These are phyloP conservation scores for Xylaria sp. DNA, from an alignment of 2,329 filamentous ascomycete genomes.

Conservation along the genomic window DNA sequence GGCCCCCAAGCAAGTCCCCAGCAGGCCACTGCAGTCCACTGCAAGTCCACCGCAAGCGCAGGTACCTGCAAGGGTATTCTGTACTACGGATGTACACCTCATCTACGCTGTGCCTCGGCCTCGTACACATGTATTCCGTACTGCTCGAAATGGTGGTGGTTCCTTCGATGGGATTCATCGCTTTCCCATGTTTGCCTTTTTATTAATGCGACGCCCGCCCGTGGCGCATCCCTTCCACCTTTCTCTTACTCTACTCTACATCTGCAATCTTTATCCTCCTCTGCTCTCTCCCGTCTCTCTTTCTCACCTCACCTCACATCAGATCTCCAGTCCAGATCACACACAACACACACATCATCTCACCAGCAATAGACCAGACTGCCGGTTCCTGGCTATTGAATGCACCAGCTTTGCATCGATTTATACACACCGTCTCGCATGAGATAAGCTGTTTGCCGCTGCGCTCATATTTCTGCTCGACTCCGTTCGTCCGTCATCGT, in stretches of 20 bases:
- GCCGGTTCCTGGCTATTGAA: background rate
- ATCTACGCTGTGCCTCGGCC: slow-evolving; percentile 10
- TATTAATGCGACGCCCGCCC: slow-evolving; percentile 25
- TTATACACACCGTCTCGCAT: background rate
- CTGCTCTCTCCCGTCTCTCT: background rate
- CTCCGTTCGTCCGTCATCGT: background rate
- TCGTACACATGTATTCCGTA: slow-evolving; percentile 3
- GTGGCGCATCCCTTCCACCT: slow-evolving; percentile 15
- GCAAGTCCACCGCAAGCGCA: background rate
- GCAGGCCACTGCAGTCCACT: background rate
- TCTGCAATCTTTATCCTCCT: slow-evolving; percentile 3
- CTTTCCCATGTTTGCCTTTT: slow-evolving; percentile 32
- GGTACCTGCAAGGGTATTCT: slow-evolving; percentile 1
- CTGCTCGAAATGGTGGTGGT: slow-evolving; percentile 18
- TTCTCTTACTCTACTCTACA: slow-evolving; percentile 16
- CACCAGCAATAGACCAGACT: background rate
- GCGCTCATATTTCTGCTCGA: background rate
- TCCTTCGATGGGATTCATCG: slow-evolving; percentile 30
- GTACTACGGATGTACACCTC: slow-evolving; percentile 10
- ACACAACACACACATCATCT: background rate
- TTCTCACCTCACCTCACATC: background rate
- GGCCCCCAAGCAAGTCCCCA: slow-evolving; percentile 5
- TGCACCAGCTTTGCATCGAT: background rate
- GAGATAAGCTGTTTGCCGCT: background rate
- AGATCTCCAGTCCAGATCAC: background rate